Evolutionary conservation across 306 rosid genomes (phyloP).

Genomic region (Lathyrus oleraceus): DNA sequence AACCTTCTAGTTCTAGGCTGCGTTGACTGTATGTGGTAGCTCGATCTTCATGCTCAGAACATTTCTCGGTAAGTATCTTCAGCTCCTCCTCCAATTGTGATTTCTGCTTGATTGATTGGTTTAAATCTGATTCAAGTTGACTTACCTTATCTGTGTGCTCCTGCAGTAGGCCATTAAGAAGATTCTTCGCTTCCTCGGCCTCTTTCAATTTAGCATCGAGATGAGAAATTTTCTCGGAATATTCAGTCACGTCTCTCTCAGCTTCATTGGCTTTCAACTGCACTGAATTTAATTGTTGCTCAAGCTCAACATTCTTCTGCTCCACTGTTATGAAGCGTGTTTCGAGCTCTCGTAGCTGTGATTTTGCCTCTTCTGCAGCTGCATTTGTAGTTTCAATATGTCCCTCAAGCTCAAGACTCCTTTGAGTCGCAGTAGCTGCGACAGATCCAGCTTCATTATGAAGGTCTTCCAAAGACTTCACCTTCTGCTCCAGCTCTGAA

Average conservation of each 20-base stretch:
- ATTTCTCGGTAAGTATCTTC: conserved; percentile 55
- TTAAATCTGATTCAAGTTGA: conserved; percentile 70
- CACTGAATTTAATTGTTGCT: conserved; percentile 60
- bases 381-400: conserved; percentile 55
- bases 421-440: conserved; percentile 62
- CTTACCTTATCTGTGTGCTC: conserved; percentile 57
- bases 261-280: conserved; percentile 62
- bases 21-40: conserved; percentile 67
- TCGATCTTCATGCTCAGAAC: conserved; percentile 77
- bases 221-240: conserved; percentile 57
- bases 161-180: conserved; percentile 51
- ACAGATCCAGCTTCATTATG: conserved; percentile 64
- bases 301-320: conserved; percentile 77
- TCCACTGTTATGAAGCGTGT: conserved; percentile 58
- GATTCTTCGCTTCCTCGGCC: conserved; percentile 61
- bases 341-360: conserved; percentile 71
- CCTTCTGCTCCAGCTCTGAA: conserved; percentile 74
- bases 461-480: conserved; percentile 73
- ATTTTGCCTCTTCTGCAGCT: conserved; percentile 68
- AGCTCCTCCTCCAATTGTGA: conserved; percentile 73
- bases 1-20: conserved; percentile 88
- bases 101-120: conserved; percentile 48
- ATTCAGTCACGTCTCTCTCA: conserved; percentile 64
- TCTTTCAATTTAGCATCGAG: conserved; percentile 55
- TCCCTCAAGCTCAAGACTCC: conserved; percentile 74